phyloP scores from a whole-genome alignment of 2,329 filamentous ascomycete genomes.

The Chaetomiaceae sp. region DNA sequence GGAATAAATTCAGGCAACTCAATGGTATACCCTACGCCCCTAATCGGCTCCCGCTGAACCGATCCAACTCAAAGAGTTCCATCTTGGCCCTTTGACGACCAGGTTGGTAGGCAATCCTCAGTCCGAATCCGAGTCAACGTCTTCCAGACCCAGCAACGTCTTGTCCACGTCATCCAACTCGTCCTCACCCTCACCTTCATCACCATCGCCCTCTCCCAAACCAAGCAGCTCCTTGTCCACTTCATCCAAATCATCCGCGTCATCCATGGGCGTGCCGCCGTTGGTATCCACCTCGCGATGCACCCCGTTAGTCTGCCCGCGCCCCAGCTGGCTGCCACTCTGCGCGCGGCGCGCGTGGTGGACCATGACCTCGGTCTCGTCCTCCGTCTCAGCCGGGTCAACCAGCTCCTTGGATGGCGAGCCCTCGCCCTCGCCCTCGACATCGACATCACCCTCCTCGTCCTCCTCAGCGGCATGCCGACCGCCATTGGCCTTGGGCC shows the following conservation, averaged over 20 bases:
- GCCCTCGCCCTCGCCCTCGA: slow-evolving; percentile 14
- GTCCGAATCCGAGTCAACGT: slow-evolving; percentile 34
- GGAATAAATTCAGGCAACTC: neutral
- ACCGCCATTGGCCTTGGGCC: slow-evolving; percentile 25
- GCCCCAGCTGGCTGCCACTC: slow-evolving; percentile 2
- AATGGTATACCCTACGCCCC: too few relatives aligned
- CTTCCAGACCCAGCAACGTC: slow-evolving; percentile 34
- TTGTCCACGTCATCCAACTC: slow-evolving; percentile 40
- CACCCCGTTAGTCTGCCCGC: slow-evolving; percentile 30
- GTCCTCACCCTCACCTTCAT: slow-evolving; percentile 47
- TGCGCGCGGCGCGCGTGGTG: slow-evolving; percentile 13
- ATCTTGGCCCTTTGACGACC: neutral
- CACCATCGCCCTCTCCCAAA: slow-evolving; percentile 37
- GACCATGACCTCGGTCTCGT: slow-evolving; percentile 25
- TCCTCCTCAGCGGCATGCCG: slow-evolving; percentile 26
- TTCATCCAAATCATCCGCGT: slow-evolving; percentile 51
- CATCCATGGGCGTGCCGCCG: slow-evolving; percentile 42
- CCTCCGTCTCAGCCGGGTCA: slow-evolving; percentile 30
- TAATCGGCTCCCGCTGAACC: too few relatives aligned
- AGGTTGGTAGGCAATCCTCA: slow-evolving; percentile 7
- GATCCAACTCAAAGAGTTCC: too few relatives aligned
- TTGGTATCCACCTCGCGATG: slow-evolving; percentile 31
- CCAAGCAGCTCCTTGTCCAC: slow-evolving; percentile 50
- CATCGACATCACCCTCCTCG: slow-evolving; percentile 31
- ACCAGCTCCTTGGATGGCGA: slow-evolving; percentile 20